A percentile compares a stretch with the other conserved stretches of the same genome.
Conservation (phyloP, 306 rosid species). For the Comarum palustre region DNA sequence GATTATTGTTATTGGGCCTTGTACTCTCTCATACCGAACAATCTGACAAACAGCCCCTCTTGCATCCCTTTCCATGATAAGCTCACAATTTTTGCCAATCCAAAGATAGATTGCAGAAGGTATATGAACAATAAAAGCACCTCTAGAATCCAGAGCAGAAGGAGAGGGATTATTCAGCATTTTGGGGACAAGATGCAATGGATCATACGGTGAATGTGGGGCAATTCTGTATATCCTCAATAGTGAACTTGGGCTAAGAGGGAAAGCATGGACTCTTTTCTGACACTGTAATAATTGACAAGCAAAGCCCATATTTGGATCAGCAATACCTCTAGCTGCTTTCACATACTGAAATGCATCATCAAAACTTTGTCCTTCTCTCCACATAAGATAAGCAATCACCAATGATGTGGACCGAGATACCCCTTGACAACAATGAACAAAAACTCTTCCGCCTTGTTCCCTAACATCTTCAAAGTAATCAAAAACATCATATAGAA, state of each 20-base stretch:
- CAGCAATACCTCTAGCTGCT: constrained; percentile 98
- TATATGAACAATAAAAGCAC: constrained; percentile 76
- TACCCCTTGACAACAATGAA: constrained; percentile 99
- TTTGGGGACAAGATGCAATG: constrained; percentile 95
- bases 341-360: constrained; percentile 99
- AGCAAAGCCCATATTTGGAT: constrained; percentile 99
- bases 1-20: constrained; percentile 58
- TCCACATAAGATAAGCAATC: constrained; percentile 98
- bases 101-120: constrained; percentile 87
- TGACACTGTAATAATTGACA: constrained; percentile 97
- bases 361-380: constrained; percentile 99
- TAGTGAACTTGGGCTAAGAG: constrained; percentile 97
- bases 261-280: constrained; percentile 94
- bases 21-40: constrained; percentile 88
- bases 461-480: constrained; percentile 99
- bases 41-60: constrained; percentile 94
- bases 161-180: constrained; percentile 80
- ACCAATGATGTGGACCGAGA: constrained; percentile 96
- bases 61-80: constrained; percentile 95
- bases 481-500: constrained; percentile 89
- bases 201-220: constrained; percentile 95
- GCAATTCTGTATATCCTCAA: constrained; percentile 91
- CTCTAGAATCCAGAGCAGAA: constrained; percentile 83
- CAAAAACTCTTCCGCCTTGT: constrained; percentile 82
- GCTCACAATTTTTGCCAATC: constrained; percentile 80